Evolutionary conservation across 169 alveolate genomes (phyloP), one percentile per base, ranked within the genome.

Genomic region (Amoebophrya sp.): DNA sequence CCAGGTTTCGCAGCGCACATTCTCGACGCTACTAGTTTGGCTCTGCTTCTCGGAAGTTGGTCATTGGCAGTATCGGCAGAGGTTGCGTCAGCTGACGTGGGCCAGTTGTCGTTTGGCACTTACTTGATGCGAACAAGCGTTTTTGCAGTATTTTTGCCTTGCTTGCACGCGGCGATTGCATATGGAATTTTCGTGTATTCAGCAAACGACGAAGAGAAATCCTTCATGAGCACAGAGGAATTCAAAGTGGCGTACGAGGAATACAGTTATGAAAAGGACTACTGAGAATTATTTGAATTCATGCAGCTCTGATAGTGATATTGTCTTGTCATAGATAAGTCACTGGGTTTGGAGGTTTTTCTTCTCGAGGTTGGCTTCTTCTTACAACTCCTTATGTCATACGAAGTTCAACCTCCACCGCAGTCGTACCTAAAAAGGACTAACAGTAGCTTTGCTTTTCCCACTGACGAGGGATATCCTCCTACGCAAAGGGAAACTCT

Each of bases 1-100:
- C 83, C 83, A 1, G 83, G 83, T 6, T 65, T 65, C n/a, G 83
- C 83, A 29, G 83, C 83, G 2, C 83, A 65, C 83, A 65, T 65
- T 18, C 26, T 65, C 33, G 39, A 65, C 83, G 83, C 83, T 6
- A 65, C 83, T 36, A 36, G 39, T 6, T 10, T 65, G 3, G 83
- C 83, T 10, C 33, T 65, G 3, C n/a, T 65, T 36, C 26, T 29
- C 65, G 65, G 65, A 47, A 12, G 6, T 18, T 12, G 65, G 6
- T 47, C 65, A 6, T 18, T 47, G 29, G 65, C 65, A 18, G 65
- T 18, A 6, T 6, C 65, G 18, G 65, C 65, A 18, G 18, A 6
- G 65, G 65, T 47, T 6, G 18, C 65, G 29, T 12, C 65, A 47
- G 65, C 65, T 12, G 65, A 6, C 6, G 6, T 18, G 29, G 29